Conservation (phyloP, 148 eudicot species). For the Persicaria tinctoria region DNA sequence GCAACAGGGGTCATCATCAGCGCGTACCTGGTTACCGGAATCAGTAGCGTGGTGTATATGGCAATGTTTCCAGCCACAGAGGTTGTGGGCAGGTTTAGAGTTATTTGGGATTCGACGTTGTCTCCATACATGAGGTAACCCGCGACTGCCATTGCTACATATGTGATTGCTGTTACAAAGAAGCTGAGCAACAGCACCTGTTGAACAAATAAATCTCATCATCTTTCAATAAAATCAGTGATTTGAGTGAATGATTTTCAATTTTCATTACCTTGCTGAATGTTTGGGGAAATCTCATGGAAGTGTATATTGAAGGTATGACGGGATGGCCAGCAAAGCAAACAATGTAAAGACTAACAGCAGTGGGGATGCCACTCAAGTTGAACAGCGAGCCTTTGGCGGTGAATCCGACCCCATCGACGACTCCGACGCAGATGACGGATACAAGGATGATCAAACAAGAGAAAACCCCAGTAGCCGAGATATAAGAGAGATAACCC, state of each 20-base stretch:
- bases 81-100: constrained; percentile 22
- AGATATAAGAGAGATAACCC: constrained; percentile 23
- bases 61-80: constrained; percentile 23
- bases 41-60: constrained; percentile 34
- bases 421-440: constrained; percentile 19
- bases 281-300: constrained; percentile 18
- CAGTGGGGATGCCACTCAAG: constrained; percentile 20
- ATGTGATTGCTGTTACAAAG: constrained; percentile 18
- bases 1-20: constrained; percentile 32
- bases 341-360: constrained; percentile 25
- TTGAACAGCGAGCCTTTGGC: constrained; percentile 14
- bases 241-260: not conserved
- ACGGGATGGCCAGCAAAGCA: constrained; percentile 36
- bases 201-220: not conserved
- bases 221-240: not conserved
- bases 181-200: constrained; percentile 27
- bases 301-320: constrained; percentile 26
- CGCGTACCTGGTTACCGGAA: constrained; percentile 31
- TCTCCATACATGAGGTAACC: constrained; percentile 30
- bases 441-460: constrained; percentile 22
- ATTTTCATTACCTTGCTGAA: constrained; percentile 23
- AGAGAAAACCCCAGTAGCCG: constrained; percentile 32
- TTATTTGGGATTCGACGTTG: constrained; percentile 23
- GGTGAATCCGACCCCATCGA: constrained; percentile 23
- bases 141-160: constrained; percentile 17